Percentiles rank a stretch among this genome's conserved stretches.
Evolutionary conservation across 345 rosid genomes (phyloP).

Genomic region (Citrus glauca): DNA sequence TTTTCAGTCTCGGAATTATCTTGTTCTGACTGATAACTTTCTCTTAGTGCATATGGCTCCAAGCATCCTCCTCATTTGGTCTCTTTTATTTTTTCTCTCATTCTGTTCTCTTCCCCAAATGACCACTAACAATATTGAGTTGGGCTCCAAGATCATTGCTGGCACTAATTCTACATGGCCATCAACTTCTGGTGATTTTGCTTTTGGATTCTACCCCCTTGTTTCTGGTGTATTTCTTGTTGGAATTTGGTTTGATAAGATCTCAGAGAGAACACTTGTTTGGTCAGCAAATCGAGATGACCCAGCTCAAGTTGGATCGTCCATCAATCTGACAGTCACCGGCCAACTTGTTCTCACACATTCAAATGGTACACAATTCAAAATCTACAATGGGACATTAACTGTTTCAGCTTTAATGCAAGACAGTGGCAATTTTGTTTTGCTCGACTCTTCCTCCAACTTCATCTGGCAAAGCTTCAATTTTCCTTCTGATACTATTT

Average conservation of each 20-base stretch:
- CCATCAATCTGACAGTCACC: constrained; percentile 10
- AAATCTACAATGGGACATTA: constrained; percentile 18
- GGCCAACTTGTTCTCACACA: constrained; percentile 29
- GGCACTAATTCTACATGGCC: constrained; percentile 26
- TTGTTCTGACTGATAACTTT: neutral
- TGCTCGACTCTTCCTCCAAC: too few species aligned
- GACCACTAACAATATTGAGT: neutral
- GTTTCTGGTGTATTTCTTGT: constrained; percentile 16
- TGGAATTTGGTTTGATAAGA: constrained; percentile 33
- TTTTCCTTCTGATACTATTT: too few species aligned
- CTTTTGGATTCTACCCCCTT: constrained; percentile 33
- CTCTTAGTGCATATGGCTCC: constrained; percentile 10
- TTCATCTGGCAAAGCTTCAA: too few species aligned
- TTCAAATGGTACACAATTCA: constrained; percentile 17
- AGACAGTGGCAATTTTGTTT: constrained; percentile 3
- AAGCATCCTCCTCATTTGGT: neutral
- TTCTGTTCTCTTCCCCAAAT: constrained; percentile 16
- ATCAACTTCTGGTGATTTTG: constrained; percentile 29
- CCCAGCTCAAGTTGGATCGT: constrained; percentile 24
- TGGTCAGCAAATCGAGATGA: constrained; percentile 36
- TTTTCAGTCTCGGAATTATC: neutral
- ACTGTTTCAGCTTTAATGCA: constrained; percentile 17
- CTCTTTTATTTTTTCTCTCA: neutral
- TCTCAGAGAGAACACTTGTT: constrained; percentile 23
- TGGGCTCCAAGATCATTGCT: constrained; percentile 18